Conservation (phyloP, 2,329 filamentous ascomycete species). For the Herpotrichia juniperi region DNA sequence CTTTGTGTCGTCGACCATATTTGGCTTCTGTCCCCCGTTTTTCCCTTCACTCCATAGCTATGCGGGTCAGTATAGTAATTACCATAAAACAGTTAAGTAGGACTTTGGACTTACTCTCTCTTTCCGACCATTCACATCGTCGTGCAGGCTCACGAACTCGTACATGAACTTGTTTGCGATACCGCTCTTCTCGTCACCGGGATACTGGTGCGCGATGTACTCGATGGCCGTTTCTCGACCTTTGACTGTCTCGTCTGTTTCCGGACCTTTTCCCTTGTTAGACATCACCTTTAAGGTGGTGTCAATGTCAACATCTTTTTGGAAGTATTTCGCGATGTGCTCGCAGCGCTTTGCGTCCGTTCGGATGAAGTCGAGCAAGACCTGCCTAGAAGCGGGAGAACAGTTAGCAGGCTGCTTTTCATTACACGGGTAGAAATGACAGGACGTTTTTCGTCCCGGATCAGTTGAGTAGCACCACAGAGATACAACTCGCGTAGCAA, state of each 20-base stretch:
- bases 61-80: neutral
- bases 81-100: neutral
- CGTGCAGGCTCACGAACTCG: neutral
- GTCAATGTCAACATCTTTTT: neutral
- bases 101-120: neutral
- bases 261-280: neutral
- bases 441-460: too few species aligned
- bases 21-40: neutral
- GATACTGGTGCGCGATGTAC: neutral
- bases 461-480: too few species aligned
- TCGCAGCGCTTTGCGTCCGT: neutral
- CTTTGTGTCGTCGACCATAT: neutral
- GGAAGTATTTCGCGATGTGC: neutral
- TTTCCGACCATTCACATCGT: neutral
- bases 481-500: too few species aligned
- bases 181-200: neutral
- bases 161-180: too few species aligned
- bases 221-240: neutral
- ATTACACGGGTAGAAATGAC: too few species aligned
- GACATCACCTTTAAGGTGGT: neutral
- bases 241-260: neutral
- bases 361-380: neutral
- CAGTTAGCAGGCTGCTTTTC: too few species aligned
- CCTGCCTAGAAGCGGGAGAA: too few species aligned
- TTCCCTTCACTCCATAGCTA: neutral